These are phyloP conservation scores for Phialophora tarda DNA, from an alignment of 2,329 filamentous ascomycete species.

Conservation along the genomic window DNA sequence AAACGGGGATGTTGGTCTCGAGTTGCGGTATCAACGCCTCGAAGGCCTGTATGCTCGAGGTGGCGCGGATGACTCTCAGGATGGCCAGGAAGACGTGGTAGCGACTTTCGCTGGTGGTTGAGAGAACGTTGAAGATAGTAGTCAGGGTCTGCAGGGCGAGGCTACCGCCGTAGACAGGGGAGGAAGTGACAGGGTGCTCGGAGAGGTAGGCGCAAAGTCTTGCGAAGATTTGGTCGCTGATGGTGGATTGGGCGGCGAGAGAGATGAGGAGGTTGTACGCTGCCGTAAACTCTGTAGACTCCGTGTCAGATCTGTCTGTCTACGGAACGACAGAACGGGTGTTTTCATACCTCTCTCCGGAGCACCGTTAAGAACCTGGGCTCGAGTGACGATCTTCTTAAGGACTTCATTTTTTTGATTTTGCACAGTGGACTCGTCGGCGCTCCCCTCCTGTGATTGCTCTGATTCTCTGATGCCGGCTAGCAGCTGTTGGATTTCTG, in stretches of 20 bases:
- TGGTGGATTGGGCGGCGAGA: slow-evolving; percentile 83
- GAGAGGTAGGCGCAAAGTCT: slow-evolving; percentile 87
- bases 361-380: slow-evolving; percentile 76
- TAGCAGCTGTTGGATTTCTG: slow-evolving; percentile 73
- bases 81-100: slow-evolving; percentile 92
- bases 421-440: slow-evolving; percentile 35
- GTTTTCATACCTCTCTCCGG: slow-evolving; percentile 75
- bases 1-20: slow-evolving; percentile 74
- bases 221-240: slow-evolving; percentile 83
- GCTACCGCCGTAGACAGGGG: slow-evolving; percentile 80
- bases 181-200: slow-evolving; percentile 78
- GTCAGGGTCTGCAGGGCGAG: slow-evolving; percentile 89
- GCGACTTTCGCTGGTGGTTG: slow-evolving; percentile 75
- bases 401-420: slow-evolving; percentile 80
- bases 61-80: slow-evolving; percentile 76
- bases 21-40: slow-evolving; percentile 84
- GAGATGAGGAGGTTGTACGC: slow-evolving; percentile 97
- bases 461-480: slow-evolving; percentile 60
- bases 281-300: slow-evolving; percentile 76
- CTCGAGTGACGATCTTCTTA: slow-evolving; percentile 84
- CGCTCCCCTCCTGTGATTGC: slow-evolving; percentile 55
- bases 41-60: slow-evolving; percentile 74
- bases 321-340: slow-evolving; percentile 34
- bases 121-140: slow-evolving; percentile 94
- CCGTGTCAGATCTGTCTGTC: neutral